Evolutionary conservation across 202 grass and related monocot species (phyloP), one percentile per base, ranked within the genome.

Genomic region (Setaria viridis): DNA sequence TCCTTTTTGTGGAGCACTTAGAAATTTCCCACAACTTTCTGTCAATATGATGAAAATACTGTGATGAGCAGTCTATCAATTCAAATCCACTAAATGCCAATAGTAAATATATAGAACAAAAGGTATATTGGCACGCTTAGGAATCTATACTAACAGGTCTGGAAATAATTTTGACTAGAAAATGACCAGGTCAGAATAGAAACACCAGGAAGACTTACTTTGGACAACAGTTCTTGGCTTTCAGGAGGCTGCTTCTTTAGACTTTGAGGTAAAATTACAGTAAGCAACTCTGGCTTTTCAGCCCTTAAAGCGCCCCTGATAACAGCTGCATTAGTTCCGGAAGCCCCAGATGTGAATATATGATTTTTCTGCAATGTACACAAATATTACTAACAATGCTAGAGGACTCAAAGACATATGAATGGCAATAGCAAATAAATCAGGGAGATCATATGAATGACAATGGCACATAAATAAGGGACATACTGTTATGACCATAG

Each of bases 401-500:
- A 57, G 47, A 73, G 11, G 4, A 85, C 48, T 47, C 15, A 69
- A 92, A 92, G 17, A 80, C 51, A 12, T 54, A 56, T 14, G 2
- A 54, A 84, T 16, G 1, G 25, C 10, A 21, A 72, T 30, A 58
- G 3, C 11, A 67, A 43, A 84, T 67, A 83, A 49, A 11, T 64
- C 62, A 65, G 67, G 43, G 77, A 73, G 33, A 80, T 81, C 45
- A 15, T 53, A 55, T 17, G 10, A 60, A 86, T 17, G 1, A 48
- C 7, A 41, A 80, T 13, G 56, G 6, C 19, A 59, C 54, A 80
- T 76, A 87, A 47, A 9, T 49, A 46, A 58, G 72, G 41, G 59
- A 83, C 97, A 79, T 94, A 97, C 94, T 71, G 94, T 97, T 93
- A 99, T 99, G 73, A 99, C 90, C 97, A 99, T 99, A n/a, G 97